Evolutionary conservation across 768 basidiomycete genomes (phyloP), one percentile per base, ranked within the genome.

Genomic region (Rossbeevera mucosa): DNA sequence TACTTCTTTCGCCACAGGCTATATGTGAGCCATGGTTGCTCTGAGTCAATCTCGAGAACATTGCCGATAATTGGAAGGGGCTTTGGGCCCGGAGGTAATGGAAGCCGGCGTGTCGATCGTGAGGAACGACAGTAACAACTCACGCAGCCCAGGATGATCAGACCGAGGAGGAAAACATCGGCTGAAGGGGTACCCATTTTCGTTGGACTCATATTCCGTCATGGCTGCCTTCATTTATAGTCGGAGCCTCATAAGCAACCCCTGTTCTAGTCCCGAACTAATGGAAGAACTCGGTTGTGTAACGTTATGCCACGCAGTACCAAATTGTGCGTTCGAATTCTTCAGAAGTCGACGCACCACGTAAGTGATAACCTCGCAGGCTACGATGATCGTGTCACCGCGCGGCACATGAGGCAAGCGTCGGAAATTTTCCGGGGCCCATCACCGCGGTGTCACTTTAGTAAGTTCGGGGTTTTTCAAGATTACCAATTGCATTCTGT

Each of bases 391-490:
- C 56, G 52, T 38, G 25, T 50, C 44, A 16, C 36, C 31, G 43
- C 53, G 51, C 49, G 46, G 43, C 13, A 21, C 50, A 54, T 45
- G 52, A 48, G 29, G 44, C 26, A 48, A 50, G n/a, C 31, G 22
- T 47, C 54, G 47, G 44, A 53, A 62, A 29, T 38, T 60, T 44
- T 48, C 43, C 18, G 18, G 14, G 41, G 38, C 46, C 22, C 55
- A 59, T 66, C 62, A 51, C 64, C 63, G 63, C 64, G 63, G 64
- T 64, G 55, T 64, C 61, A 61, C 56, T 64, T 51, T 21, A 38
- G 36, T 41, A 18, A 48, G 52, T 49, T 55, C 54, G 48, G 44
- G 59, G 26, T 43, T 24, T 49, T 55, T 60, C 47, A 28, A 28
- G 56, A 54, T 60, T 63, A 42, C 29, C 47, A 59, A 64, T 61